phyloP scores from a whole-genome alignment of 345 rosid genomes.

The Triadica sebifera region DNA sequence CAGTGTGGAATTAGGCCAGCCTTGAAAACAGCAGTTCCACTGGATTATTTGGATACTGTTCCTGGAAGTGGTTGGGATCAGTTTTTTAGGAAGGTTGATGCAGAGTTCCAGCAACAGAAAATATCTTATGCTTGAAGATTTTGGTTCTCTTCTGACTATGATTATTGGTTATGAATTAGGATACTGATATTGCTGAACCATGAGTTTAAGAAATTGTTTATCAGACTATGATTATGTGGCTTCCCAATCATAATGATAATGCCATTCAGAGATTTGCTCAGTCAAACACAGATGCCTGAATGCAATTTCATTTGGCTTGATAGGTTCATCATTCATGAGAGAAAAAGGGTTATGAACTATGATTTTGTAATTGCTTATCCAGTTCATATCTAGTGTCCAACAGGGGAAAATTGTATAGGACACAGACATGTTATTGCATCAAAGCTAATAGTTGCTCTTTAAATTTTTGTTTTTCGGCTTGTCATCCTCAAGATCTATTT shows the following conservation, averaged over 20 bases:
- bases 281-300: background rate
- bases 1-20: slow-evolving; percentile 57
- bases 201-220: background rate
- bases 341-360: background rate
- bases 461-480: background rate
- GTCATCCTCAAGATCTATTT: too few species aligned
- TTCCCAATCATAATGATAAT: background rate
- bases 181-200: background rate
- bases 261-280: background rate
- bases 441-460: background rate
- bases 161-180: too few species aligned
- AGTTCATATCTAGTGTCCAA: background rate
- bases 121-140: slow-evolving; percentile 5
- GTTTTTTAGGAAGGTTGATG: slow-evolving; percentile 58
- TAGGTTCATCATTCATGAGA: background rate
- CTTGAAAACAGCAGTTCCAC: slow-evolving; percentile 67
- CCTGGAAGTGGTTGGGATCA: slow-evolving; percentile 84
- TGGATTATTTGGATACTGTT: slow-evolving; percentile 59
- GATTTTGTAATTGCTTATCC: background rate
- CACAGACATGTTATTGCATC: background rate
- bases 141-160: background rate
- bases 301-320: background rate
- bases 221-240: background rate
- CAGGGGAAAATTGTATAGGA: too few species aligned
- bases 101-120: slow-evolving; percentile 39